phyloP scores from a whole-genome alignment of 2,329 filamentous ascomycete genomes.

The Dendryphion nanum region DNA sequence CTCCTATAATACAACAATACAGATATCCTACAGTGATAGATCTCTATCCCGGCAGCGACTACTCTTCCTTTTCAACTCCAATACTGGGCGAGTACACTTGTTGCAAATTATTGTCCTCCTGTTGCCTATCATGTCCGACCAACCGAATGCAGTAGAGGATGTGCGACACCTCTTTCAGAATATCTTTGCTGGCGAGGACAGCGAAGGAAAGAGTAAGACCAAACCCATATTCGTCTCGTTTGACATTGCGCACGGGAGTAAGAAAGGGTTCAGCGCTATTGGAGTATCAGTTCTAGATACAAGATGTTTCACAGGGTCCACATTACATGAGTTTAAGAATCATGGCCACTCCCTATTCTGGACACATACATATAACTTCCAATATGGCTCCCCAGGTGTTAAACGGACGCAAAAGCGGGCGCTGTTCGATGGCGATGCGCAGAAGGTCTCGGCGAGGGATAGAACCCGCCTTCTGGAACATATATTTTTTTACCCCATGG shows the following conservation, averaged over 20 bases:
- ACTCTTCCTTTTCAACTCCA: too few species aligned
- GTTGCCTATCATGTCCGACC: background rate
- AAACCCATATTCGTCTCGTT: slow-evolving; percentile 8
- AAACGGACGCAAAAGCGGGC: slow-evolving; percentile 4
- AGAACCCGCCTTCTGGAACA: slow-evolving; percentile 4
- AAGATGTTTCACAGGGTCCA: slow-evolving; percentile 5
- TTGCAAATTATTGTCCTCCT: background rate
- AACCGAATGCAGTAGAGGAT: background rate
- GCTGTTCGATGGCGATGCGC: slow-evolving; percentile 6
- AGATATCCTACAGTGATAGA: too few species aligned
- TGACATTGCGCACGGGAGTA: slow-evolving; percentile 8
- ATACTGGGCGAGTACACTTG: too few species aligned
- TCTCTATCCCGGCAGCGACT: too few species aligned
- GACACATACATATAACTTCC: slow-evolving; percentile 8
- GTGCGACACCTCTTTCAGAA: slow-evolving; percentile 1
- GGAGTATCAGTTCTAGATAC: slow-evolving; percentile 7
- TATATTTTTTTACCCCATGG: slow-evolving; percentile 5
- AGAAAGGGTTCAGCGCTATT: slow-evolving; percentile 7
- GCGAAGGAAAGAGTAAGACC: background rate
- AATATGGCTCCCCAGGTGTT: slow-evolving; percentile 5
- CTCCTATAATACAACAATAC: too few species aligned
- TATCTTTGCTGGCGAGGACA: background rate
- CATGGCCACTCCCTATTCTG: slow-evolving; percentile 4
- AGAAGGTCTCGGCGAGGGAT: slow-evolving; percentile 4
- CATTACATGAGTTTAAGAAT: background rate